Evolutionary conservation across 106 monocot genomes (phyloP).

Genomic region (Acanthochlamys bracteata): DNA sequence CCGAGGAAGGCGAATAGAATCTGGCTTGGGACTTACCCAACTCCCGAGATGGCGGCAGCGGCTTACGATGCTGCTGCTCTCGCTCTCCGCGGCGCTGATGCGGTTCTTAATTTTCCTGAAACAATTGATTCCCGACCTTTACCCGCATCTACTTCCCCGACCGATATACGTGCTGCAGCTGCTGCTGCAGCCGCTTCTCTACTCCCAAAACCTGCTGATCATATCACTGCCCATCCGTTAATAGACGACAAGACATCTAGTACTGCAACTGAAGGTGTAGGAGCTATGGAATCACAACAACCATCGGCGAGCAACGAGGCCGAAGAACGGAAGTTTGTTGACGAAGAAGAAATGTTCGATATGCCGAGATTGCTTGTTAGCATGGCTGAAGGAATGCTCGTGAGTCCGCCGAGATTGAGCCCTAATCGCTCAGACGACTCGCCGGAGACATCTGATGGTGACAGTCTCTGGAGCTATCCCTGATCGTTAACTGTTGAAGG

Average conservation of each 20-base stretch:
- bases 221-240: background rate
- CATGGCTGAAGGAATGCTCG: conserved; percentile 95
- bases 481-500: background rate
- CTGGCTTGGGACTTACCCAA: conserved; percentile 22
- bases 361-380: conserved; percentile 29
- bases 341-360: conserved; percentile 9
- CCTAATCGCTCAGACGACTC: conserved; percentile 35
- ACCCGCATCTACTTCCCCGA: conserved; percentile 1
- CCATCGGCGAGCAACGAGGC: no score
- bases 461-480: conserved; percentile 52
- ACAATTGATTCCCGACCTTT: background rate
- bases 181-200: background rate
- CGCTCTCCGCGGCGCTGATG: conserved; percentile 7
- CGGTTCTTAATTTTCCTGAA: conserved; percentile 14
- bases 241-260: background rate
- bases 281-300: background rate
- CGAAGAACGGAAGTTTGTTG: background rate
- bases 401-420: conserved; percentile 75
- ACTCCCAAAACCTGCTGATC: background rate
- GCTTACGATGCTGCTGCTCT: conserved; percentile 18
- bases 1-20: conserved; percentile 13
- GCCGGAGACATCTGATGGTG: conserved; percentile 38
- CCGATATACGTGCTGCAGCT: conserved; percentile 9
- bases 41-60: conserved; percentile 21
- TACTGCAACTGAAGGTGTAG: background rate